These are phyloP conservation scores for Yamadazyma oceani DNA, from an alignment of 1,139 yeast species.

Conservation along the genomic window DNA sequence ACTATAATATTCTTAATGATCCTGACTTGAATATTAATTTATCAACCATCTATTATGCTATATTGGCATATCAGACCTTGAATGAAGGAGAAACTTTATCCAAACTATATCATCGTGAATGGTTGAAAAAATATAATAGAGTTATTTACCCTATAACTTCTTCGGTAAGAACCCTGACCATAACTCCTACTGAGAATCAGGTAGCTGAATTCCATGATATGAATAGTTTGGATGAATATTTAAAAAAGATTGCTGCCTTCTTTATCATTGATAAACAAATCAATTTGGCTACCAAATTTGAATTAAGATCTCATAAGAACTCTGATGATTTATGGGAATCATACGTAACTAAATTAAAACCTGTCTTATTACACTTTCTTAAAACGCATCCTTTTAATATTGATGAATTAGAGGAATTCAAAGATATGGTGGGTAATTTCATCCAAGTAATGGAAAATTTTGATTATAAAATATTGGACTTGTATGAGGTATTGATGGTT, in stretches of 20 bases:
- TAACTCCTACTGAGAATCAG: constrained; percentile 17
- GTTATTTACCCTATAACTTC: constrained; percentile 65
- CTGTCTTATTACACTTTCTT: constrained; percentile 45
- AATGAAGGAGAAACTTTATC: constrained; percentile 62
- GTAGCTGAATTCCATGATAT: constrained; percentile 23
- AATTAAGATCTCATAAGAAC: constrained; percentile 53
- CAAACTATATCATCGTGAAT: constrained; percentile 66
- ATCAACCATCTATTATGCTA: constrained; percentile 76
- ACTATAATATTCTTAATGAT: constrained; percentile 49
- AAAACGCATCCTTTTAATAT: constrained; percentile 30
- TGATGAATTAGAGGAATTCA: constrained; percentile 36
- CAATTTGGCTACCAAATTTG: constrained; percentile 54
- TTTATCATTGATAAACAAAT: constrained; percentile 73
- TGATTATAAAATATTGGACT: constrained; percentile 57
- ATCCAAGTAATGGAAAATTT: constrained; percentile 76
- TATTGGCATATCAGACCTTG: constrained; percentile 76
- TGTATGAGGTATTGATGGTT: constrained; percentile 62
- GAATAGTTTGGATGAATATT: constrained; percentile 46
- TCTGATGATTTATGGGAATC: constrained; percentile 82
- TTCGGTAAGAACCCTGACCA: constrained; percentile 18
- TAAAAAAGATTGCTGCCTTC: constrained; percentile 71
- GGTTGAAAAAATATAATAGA: constrained; percentile 70
- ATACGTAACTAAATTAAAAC: constrained; percentile 57
- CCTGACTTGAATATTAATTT: constrained; percentile 52
- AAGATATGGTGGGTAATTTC: constrained; percentile 68